Conservation (phyloP, 345 rosid genomes). For the Brassica juncea region DNA sequence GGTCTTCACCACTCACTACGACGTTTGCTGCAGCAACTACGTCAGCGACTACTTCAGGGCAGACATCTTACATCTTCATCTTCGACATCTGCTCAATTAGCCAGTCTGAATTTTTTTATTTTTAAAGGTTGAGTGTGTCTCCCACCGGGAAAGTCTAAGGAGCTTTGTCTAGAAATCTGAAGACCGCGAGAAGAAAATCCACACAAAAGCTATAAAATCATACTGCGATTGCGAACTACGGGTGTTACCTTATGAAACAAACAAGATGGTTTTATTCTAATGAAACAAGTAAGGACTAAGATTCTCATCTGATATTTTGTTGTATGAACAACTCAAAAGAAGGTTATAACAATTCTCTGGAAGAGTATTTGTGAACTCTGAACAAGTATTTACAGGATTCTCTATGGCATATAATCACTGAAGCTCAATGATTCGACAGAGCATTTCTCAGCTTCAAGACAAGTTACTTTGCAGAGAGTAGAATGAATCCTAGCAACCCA, state of each 20-base stretch:
- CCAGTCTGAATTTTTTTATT: not conserved
- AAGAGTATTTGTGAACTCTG: slow-evolving; percentile 19
- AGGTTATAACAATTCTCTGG: slow-evolving; percentile 13
- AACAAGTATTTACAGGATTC: slow-evolving; percentile 17
- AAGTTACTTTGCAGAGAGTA: slow-evolving; percentile 64
- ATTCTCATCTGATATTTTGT: not conserved
- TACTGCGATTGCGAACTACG: slow-evolving; percentile 90
- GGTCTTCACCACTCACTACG: too few relatives aligned
- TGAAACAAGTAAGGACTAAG: not conserved
- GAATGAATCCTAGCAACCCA: slow-evolving; percentile 82
- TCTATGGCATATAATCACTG: slow-evolving; percentile 30
- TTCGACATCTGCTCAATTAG: too few relatives aligned
- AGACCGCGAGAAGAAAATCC: slow-evolving; percentile 85
- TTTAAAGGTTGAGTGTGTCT: slow-evolving; percentile 90
- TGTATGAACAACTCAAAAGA: slow-evolving; percentile 5
- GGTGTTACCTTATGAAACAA: slow-evolving; percentile 66
- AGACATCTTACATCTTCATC: too few relatives aligned
- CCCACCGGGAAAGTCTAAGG: slow-evolving; percentile 75
- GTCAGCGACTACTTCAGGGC: too few relatives aligned
- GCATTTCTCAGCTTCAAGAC: slow-evolving; percentile 50
- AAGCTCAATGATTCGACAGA: slow-evolving; percentile 58
- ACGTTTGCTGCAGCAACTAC: too few relatives aligned
- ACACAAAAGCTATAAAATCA: slow-evolving; percentile 67
- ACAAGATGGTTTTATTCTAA: slow-evolving; percentile 82
- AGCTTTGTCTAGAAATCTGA: slow-evolving; percentile 89